These are phyloP conservation scores for Vanilla planifolia DNA, from an alignment of 106 monocot species.

Conservation along the genomic window DNA sequence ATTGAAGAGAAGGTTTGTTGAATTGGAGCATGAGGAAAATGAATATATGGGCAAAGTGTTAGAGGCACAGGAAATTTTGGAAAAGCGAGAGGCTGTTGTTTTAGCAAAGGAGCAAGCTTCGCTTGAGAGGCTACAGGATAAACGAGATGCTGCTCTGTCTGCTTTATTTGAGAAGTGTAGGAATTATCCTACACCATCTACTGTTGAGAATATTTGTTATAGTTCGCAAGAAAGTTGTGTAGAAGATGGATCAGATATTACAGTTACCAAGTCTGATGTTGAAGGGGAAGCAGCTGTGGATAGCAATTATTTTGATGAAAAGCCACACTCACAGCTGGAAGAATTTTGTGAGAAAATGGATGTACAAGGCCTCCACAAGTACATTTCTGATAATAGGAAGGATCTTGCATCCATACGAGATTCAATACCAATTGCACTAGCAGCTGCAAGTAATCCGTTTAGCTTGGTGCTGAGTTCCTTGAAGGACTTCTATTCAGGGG, in stretches of 20 bases:
- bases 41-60: conserved; percentile 44
- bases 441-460: conserved; percentile 46
- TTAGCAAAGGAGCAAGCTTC: conserved; percentile 66
- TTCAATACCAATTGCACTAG: conserved; percentile 69
- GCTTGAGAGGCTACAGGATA: conserved; percentile 63
- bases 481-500: conserved; percentile 77
- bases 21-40: conserved; percentile 67
- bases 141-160: conserved; percentile 71
- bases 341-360: conserved; percentile 76
- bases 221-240: conserved; percentile 13
- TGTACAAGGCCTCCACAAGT: conserved; percentile 68
- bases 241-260: conserved; percentile 25
- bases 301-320: conserved; percentile 20
- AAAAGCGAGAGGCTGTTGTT: conserved; percentile 58
- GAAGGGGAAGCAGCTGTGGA: conserved; percentile 15
- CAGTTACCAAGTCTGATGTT: conserved; percentile 20
- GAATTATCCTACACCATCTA: conserved; percentile 10
- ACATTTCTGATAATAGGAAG: conserved; percentile 87
- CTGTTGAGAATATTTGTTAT: conserved; percentile 7
- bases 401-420: conserved; percentile 76
- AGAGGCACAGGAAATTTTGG: conserved; percentile 49
- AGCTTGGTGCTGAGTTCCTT: conserved; percentile 59
- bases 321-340: conserved; percentile 31
- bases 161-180: conserved; percentile 36
- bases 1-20: conserved; percentile 56